Base-by-base conservation (phyloP, 257 asterid genomes). In the Haberlea rhodopensis region DNA sequence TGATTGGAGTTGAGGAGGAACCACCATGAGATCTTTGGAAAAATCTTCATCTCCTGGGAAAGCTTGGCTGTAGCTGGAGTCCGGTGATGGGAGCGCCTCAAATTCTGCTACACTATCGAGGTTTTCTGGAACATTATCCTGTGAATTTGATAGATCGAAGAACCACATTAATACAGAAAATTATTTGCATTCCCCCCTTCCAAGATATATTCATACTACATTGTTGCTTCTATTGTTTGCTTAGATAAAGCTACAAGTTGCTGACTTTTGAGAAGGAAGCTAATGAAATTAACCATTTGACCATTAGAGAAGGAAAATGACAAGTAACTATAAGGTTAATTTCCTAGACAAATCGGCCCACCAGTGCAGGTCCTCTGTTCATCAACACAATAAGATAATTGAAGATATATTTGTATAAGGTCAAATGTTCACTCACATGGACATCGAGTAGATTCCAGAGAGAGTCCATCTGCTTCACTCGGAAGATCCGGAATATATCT, bases 71-170 rank as follows among this genome's bases (percentile, higher is more conserved):
- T 89, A 91, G 83, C 95, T 89, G 7, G 88, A 82, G 62, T 85
- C 95, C 4, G 98, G 98, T 28, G 98, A 91, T 53, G 83, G 79
- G 18, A 96, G 96, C 18, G 87, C 86, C 80, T 91, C 98, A 19
- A 92, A 92, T 75, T 87, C 94, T 2, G 77, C 85, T 19, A 85
- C 88, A 61, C 89, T 82, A 22, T 82, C 91, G 3, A 86, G 90
- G 78, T 84, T 89, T 66, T 91, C 96, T 0, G 95, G 85, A n/a
- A 87, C 83, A 60, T 78, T 78, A 49, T 80, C 92, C 96, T 91
- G 73, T 13, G 13, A 40, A 6, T 2, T 40, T 40, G 48, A 40
- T 13, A 11, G 48, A 37, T 37, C 46, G 13, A 13, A 13, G 46
- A 37, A 37, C n/a, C 46, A 37, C 46, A 37, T 3, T 10, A 31